Percentiles rank a stretch among this genome's conserved stretches.
These are phyloP conservation scores for Barnettozyma vustinii DNA, from an alignment of 805 yeast genomes.

Conservation along the genomic window DNA sequence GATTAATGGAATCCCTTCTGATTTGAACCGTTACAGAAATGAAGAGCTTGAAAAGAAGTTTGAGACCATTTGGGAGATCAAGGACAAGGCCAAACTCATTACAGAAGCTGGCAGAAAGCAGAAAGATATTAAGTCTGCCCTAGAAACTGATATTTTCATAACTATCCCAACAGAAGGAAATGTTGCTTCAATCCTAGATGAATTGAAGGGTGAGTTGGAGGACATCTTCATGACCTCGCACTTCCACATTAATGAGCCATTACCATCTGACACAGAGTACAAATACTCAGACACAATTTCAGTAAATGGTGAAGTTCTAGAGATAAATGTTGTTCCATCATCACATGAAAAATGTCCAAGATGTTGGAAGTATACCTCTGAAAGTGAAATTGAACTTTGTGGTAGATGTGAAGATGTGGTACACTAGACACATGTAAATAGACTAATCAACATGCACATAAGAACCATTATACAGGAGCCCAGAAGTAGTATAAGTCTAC, in stretches of 20 bases:
- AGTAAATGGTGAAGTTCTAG: slow-evolving; percentile 27
- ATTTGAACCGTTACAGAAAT: slow-evolving; percentile 28
- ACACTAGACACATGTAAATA: slow-evolving; percentile 2
- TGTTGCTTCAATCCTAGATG: slow-evolving; percentile 8
- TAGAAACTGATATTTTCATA: slow-evolving; percentile 50
- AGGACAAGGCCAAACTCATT: slow-evolving; percentile 42
- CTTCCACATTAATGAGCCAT: slow-evolving; percentile 34
- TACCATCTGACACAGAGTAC: slow-evolving; percentile 13
- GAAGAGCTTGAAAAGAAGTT: slow-evolving; percentile 37
- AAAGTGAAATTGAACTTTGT: slow-evolving; percentile 51
- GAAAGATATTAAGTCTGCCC: slow-evolving; percentile 45
- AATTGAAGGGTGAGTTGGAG: slow-evolving; percentile 36
- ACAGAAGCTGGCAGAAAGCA: slow-evolving; percentile 53
- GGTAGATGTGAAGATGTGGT: slow-evolving; percentile 49
- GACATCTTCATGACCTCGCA: slow-evolving; percentile 63
- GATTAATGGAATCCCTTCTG: slow-evolving; percentile 11
- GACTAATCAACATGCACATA: not conserved
- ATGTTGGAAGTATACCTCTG: slow-evolving; percentile 81
- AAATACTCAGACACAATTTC: slow-evolving; percentile 28
- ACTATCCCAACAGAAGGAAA: slow-evolving; percentile 18
- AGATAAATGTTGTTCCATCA: slow-evolving; percentile 41
- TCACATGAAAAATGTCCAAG: slow-evolving; percentile 71
- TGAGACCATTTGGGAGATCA: slow-evolving; percentile 38
- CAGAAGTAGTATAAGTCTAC: not conserved
- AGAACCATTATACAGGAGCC: not conserved